Percentiles rank a stretch among this genome's conserved stretches.
Conservation (phyloP, 108 stramenopile species). For the Nannochloropsis gaditana region DNA sequence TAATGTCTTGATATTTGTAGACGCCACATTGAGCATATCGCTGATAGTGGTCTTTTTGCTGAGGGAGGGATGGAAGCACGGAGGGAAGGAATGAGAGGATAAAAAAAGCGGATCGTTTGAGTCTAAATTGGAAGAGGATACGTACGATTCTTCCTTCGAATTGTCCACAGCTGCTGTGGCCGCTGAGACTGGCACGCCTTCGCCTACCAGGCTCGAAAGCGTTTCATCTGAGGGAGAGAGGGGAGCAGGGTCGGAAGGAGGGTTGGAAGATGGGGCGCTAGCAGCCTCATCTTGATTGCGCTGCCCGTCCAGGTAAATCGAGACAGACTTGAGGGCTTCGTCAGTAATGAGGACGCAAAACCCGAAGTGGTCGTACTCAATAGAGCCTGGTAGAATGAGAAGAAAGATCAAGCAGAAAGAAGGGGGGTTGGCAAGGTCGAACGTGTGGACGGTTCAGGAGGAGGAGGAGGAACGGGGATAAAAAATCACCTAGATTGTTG, state of each 20-base stretch:
- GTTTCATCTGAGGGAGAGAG: neutral
- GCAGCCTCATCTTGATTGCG: neutral
- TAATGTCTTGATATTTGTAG: neutral
- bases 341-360: slow-evolving; percentile 9
- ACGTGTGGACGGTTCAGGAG: neutral
- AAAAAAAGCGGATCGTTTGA: too few relatives aligned
- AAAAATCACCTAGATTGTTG: neutral
- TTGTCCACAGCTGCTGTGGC: slow-evolving; percentile 1
- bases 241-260: neutral
- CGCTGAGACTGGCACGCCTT: neutral
- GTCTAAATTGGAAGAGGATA: neutral
- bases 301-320: neutral
- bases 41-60: slow-evolving; percentile 11
- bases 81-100: neutral
- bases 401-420: neutral
- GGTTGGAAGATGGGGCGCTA: neutral
- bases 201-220: neutral
- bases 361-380: neutral
- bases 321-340: slow-evolving; percentile 2
- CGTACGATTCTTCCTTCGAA: neutral
- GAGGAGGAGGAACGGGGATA: neutral
- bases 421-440: neutral
- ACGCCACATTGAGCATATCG: neutral
- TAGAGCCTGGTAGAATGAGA: neutral
- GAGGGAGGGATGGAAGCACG: neutral